These are phyloP conservation scores for Colletotrichum paranaense DNA, from an alignment of 2,329 filamentous ascomycete genomes.

Conservation along the genomic window DNA sequence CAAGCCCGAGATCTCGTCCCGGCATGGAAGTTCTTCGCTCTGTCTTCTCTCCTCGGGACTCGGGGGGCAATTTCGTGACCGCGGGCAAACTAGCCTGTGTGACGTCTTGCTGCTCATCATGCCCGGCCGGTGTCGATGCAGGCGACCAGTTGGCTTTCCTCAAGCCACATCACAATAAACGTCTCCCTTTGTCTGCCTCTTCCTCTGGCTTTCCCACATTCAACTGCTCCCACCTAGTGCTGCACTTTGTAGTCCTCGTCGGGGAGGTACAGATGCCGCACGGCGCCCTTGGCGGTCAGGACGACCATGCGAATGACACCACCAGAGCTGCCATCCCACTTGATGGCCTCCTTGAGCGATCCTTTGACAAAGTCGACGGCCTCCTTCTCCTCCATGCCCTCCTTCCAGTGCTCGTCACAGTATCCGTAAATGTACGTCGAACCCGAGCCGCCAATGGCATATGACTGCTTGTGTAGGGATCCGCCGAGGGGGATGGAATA, in stretches of 20 bases:
- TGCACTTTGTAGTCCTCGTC: slow-evolving; percentile 86
- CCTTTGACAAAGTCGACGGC: slow-evolving; percentile 94
- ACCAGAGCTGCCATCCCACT: slow-evolving; percentile 98
- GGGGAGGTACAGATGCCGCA: slow-evolving; percentile 94
- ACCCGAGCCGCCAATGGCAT: slow-evolving; percentile 94
- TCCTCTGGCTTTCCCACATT: slow-evolving; percentile 46
- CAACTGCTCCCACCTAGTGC: slow-evolving; percentile 54
- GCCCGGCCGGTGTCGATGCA: not conserved
- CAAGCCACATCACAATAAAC: not conserved
- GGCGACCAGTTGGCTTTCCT: not conserved
- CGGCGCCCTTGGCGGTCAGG: slow-evolving; percentile 87
- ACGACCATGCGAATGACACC: slow-evolving; percentile 99
- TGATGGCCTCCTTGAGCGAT: slow-evolving; percentile 92
- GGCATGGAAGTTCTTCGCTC: slow-evolving; percentile 7
- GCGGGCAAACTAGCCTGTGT: slow-evolving; percentile 16
- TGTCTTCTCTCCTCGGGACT: not conserved
- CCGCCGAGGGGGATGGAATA: slow-evolving; percentile 97
- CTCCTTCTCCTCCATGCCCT: slow-evolving; percentile 92
- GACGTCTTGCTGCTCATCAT: slow-evolving; percentile 5
- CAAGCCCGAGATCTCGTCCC: slow-evolving; percentile 20
- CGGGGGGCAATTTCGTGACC: slow-evolving; percentile 25
- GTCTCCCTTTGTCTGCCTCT: slow-evolving; percentile 6
- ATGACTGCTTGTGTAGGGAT: slow-evolving; percentile 96
- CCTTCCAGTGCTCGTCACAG: slow-evolving; percentile 95
- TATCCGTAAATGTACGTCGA: slow-evolving; percentile 99